phyloP scores from a whole-genome alignment of 306 rosid genomes.

The Trifolium pratense region DNA sequence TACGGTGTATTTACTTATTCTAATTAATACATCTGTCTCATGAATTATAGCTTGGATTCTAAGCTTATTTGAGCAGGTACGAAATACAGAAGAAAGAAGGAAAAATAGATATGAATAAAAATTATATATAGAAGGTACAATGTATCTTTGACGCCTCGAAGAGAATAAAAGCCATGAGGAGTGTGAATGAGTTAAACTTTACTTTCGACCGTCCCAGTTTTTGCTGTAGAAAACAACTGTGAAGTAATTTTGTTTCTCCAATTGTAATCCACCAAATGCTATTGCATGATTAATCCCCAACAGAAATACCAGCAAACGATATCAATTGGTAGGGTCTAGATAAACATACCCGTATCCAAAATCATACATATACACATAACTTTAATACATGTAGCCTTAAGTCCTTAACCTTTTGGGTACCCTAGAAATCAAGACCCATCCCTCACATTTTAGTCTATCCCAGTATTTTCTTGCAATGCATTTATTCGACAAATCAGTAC shows the following conservation, averaged over 20 bases:
- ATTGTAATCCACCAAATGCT: background rate
- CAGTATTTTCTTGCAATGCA: background rate
- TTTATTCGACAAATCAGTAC: background rate
- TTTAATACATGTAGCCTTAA: background rate
- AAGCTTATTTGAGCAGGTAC: background rate
- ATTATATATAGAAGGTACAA: background rate
- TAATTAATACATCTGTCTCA: background rate
- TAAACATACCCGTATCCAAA: background rate
- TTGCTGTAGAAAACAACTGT: background rate
- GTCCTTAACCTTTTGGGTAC: background rate
- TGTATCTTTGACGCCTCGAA: background rate
- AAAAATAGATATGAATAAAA: background rate
- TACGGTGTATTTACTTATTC: too few relatives aligned
- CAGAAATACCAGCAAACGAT: background rate
- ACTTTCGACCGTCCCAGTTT: background rate
- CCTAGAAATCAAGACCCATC: background rate
- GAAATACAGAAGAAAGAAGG: constrained; percentile 11
- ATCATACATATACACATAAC: background rate
- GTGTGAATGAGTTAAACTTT: constrained; percentile 1
- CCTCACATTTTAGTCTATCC: background rate
- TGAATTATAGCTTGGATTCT: background rate
- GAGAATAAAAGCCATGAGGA: background rate
- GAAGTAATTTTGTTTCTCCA: background rate
- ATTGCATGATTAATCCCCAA: background rate
- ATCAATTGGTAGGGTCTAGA: background rate